These are phyloP conservation scores for Meyerozyma athensensis DNA, from an alignment of 1,139 yeast genomes.

Conservation along the genomic window DNA sequence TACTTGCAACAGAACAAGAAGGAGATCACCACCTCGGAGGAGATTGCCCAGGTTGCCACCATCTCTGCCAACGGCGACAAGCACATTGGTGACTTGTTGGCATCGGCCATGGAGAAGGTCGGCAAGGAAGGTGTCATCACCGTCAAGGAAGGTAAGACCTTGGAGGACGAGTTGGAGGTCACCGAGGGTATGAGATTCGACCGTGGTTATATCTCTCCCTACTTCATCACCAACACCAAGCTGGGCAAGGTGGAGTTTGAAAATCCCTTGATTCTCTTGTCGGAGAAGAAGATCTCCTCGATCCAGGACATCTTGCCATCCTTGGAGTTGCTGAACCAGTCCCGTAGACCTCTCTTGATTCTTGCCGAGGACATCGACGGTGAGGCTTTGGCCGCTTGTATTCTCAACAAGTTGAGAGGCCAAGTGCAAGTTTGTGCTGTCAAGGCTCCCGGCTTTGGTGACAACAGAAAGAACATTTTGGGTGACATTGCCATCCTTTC, in stretches of 20 bases:
- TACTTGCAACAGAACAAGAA: conserved; percentile 87
- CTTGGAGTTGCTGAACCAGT: conserved; percentile 88
- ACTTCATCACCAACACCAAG: conserved; percentile 95
- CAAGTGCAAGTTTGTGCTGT: conserved; percentile 98
- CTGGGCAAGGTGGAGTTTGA: conserved; percentile 97
- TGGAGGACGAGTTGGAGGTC: conserved; percentile 94
- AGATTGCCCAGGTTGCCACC: conserved; percentile 98
- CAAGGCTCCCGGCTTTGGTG: conserved; percentile 99
- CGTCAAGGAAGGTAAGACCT: conserved; percentile 93
- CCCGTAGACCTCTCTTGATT: conserved; percentile 91
- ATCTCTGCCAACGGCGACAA: conserved; percentile 96
- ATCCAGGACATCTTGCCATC: conserved; percentile 94
- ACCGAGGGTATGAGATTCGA: conserved; percentile 99
- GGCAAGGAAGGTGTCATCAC: conserved; percentile 99
- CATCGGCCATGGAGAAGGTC: conserved; percentile 98
- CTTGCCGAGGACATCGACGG: conserved; percentile 98
- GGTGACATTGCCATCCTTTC: conserved; percentile 97
- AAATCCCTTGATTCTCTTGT: conserved; percentile 82
- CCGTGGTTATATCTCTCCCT: conserved; percentile 97
- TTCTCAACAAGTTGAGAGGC: conserved; percentile 96
- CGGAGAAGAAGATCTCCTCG: conserved; percentile 92
- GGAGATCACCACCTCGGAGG: conserved; percentile 95
- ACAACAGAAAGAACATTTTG: conserved; percentile 95
- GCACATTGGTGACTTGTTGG: conserved; percentile 90
- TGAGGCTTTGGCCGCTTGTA: conserved; percentile 98